Evolutionary conservation across 1,284 basidiomycete genomes (phyloP), one percentile per base, ranked within the genome.

Genomic region (Ganoderma resinaceum): DNA sequence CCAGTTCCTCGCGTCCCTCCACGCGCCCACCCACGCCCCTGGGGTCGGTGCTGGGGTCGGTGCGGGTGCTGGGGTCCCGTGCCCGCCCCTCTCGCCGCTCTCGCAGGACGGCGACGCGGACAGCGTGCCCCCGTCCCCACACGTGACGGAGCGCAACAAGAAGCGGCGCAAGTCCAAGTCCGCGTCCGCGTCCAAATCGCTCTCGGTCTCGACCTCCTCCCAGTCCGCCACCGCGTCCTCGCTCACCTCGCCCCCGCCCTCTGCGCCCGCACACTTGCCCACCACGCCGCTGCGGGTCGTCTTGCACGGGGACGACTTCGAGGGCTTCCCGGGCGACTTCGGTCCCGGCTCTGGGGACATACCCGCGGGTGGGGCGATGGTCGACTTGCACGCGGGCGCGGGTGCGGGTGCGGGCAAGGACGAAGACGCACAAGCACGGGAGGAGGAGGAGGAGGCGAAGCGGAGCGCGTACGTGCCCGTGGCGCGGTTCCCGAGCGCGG

Each of bases 401-500:
- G n/a, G n/a, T n/a, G n/a, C n/a, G n/a, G n/a, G n/a, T n/a, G n/a
- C n/a, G n/a, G 53, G 31, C 31, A 33, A n/a, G 5, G 61, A 37
- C 20, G 61, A 12, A 5, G n/a, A 4, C n/a, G 37, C 6, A 2
- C n/a, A n/a, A n/a, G n/a, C n/a, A n/a, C n/a, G n/a, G 37, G 11
- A 8, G 37, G 37, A 5, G 37, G 37, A 38, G 63, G 53, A 31
- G 58, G 29, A 35, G 26, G 62, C 37, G 29, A 59, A 62, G 61
- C 59, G 61, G 38, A 60, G 26, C 35, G 65, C 62, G 29, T 66
- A 62, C 33, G 46, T 70, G 59, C 65, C 67, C 12, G 73, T 69
- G 1, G 53, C 73, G 16, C 67, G 68, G n/a, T 80, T 80, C 75
- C 78, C 78, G 23, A 79, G 75, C 66, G 72, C 74, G 6, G 78